Evolutionary conservation across 139 green algal genomes (phyloP), one percentile per base, ranked within the genome.

Genomic region (Parachlorella kessleri): DNA sequence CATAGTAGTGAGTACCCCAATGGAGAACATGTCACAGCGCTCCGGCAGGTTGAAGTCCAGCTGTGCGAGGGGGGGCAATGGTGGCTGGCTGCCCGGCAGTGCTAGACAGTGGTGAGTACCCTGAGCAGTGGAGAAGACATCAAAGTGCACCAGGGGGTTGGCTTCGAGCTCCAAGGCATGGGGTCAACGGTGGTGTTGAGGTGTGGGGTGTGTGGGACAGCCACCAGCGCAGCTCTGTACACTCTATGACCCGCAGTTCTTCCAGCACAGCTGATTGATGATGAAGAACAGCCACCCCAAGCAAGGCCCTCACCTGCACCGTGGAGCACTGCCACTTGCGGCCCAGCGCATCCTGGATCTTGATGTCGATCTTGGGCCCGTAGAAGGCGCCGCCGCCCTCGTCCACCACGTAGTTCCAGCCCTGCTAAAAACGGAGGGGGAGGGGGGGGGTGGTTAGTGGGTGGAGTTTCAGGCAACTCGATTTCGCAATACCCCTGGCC

Each of bases 301-400:
- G n/a, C n/a, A n/a, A n/a, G n/a, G n/a, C n/a, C n/a, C 98, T 96
- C 28, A 99, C 89, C 77, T 87, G 96, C 39, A 99, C 93, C 38
- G 97, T 99, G 76, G 93, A 97, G 91, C 97, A 99, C 88, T 99
- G 97, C 95, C 96, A 99, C 84, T 97, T 96, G 64, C 97, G 92
- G 28, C 96, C 95, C 53, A 98, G 92, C 42, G 93, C 92, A 78
- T 98, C 94, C 39, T 79, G 68, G 30, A 91, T 81, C 81, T 98
- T 99, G 86, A 99, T 90, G 85, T 99, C 97, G 75, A 99, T 99
- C 88, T 99, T 99, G 24, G 97, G 97, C 4, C 97, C 97, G 83
- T 99, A 99, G 85, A 99, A 99, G 6, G 97, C 97, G 63, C 97
- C 96, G 32, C 95, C 96, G 4, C 95, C 96, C 55, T 91, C 86